Evolutionary conservation across 768 basidiomycete species (phyloP).

Genomic region (Mycena kentingensis): DNA sequence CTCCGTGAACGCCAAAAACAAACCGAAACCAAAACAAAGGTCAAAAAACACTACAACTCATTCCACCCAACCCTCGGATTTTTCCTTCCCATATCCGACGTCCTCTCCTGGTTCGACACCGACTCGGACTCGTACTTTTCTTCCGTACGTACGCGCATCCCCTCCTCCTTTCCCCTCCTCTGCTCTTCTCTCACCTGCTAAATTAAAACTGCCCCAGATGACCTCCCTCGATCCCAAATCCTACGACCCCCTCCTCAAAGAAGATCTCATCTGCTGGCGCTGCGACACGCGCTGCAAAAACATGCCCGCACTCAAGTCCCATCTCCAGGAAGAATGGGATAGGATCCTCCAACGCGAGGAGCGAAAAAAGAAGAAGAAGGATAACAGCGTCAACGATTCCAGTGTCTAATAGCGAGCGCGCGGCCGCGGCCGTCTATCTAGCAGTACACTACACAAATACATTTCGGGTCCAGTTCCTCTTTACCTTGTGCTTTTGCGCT

Average conservation of each 20-base stretch:
- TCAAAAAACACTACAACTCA: conserved; percentile 90
- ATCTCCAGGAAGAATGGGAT: conserved; percentile 77
- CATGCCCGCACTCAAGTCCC: conserved; percentile 73
- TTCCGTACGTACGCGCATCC: conserved; percentile 39
- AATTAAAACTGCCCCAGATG: too few relatives aligned
- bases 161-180: conserved; percentile 2
- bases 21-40: too few relatives aligned
- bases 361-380: conserved; percentile 39
- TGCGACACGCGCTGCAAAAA: conserved; percentile 67
- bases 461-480: conserved; percentile 3
- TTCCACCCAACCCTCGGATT: conserved; percentile 86
- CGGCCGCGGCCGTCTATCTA: conserved; percentile 5
- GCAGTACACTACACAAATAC: conserved; percentile 3
- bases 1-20: too few relatives aligned
- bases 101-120: conserved; percentile 81
- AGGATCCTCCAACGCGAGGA: conserved; percentile 45
- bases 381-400: conserved; percentile 21
- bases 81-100: conserved; percentile 75
- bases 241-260: conserved; percentile 71
- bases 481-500: background rate
- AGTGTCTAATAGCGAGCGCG: background rate
- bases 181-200: conserved; percentile 6
- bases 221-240: conserved; percentile 48
- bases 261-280: conserved; percentile 65
- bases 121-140: conserved; percentile 56